phyloP scores from a whole-genome alignment of 2,329 filamentous ascomycete species.

The Aspergillus texensis region DNA sequence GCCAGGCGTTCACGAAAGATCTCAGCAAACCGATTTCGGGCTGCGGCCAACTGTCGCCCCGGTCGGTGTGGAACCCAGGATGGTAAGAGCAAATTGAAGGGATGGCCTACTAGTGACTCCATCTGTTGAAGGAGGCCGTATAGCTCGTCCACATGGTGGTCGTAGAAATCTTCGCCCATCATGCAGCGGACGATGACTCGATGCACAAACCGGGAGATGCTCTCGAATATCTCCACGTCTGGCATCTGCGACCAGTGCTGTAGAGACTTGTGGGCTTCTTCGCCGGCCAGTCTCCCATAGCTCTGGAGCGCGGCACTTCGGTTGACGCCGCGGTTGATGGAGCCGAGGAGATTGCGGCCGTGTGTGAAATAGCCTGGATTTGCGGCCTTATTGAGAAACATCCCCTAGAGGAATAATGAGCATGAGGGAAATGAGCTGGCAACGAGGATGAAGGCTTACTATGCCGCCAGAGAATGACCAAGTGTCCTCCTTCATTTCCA shows the following conservation, averaged over 20 bases:
- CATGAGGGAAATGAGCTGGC: background rate
- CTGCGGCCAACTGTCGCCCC: too few relatives aligned
- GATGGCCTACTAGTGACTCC: too few relatives aligned
- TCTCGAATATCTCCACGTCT: constrained; percentile 4
- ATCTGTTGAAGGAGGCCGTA: constrained; percentile 2
- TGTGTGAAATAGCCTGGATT: constrained; percentile 6
- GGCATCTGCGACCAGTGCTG: background rate
- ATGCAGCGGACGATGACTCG: constrained; percentile 7
- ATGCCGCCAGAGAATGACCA: constrained; percentile 7
- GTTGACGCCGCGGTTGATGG: background rate
- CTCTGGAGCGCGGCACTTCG: background rate
- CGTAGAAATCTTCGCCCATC: constrained; percentile 9
- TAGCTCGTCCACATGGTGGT: constrained; percentile 5
- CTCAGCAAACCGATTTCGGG: background rate
- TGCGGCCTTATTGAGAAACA: constrained; percentile 7
- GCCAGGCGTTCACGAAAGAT: background rate
- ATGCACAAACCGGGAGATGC: constrained; percentile 4
- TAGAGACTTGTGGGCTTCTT: background rate
- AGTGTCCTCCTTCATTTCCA: background rate
- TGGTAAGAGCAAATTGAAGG: too few relatives aligned
- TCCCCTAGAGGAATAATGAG: background rate
- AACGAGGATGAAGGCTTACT: background rate
- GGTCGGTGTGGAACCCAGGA: too few relatives aligned
- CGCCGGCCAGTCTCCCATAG: background rate
- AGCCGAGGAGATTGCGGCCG: background rate